Conservation (phyloP, 441 rosid species). For the Euphorbia corollata region DNA sequence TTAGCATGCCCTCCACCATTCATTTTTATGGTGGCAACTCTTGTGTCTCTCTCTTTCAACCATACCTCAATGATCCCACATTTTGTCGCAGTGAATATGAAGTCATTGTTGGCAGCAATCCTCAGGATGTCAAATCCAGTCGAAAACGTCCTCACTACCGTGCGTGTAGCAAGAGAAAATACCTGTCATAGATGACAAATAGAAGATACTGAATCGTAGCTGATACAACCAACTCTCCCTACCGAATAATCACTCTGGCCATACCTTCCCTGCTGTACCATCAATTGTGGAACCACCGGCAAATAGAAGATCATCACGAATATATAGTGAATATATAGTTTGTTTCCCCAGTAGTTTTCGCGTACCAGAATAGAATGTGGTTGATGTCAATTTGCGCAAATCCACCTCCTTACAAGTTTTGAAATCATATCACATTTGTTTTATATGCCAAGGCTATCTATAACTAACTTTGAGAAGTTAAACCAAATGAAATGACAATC, state of each 20-base stretch:
- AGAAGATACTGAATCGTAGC: not conserved
- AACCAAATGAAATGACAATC: not conserved
- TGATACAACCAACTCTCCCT: not conserved
- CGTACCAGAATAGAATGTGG: constrained; percentile 42
- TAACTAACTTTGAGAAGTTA: not conserved
- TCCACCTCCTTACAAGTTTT: constrained; percentile 40
- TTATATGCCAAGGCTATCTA: not conserved
- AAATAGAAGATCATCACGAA: constrained; percentile 34
- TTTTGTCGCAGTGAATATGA: constrained; percentile 49
- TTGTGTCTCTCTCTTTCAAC: constrained; percentile 38
- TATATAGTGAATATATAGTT: constrained; percentile 32
- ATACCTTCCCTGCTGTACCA: constrained; percentile 52
- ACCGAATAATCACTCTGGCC: not conserved
- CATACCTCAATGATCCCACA: constrained; percentile 53
- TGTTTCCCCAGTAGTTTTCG: constrained; percentile 52
- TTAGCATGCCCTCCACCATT: constrained; percentile 29
- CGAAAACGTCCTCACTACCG: constrained; percentile 32
- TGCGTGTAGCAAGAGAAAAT: constrained; percentile 32
- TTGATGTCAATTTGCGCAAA: constrained; percentile 30
- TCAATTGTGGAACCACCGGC: constrained; percentile 48
- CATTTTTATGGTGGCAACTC: constrained; percentile 32
- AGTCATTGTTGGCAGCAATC: constrained; percentile 39
- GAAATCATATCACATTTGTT: constrained; percentile 1
- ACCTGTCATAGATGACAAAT: constrained; percentile 26
- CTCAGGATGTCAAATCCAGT: constrained; percentile 37